Evolutionary conservation across 2,329 filamentous ascomycete species (phyloP).

Genomic region (Achaetomium macrosporum): DNA sequence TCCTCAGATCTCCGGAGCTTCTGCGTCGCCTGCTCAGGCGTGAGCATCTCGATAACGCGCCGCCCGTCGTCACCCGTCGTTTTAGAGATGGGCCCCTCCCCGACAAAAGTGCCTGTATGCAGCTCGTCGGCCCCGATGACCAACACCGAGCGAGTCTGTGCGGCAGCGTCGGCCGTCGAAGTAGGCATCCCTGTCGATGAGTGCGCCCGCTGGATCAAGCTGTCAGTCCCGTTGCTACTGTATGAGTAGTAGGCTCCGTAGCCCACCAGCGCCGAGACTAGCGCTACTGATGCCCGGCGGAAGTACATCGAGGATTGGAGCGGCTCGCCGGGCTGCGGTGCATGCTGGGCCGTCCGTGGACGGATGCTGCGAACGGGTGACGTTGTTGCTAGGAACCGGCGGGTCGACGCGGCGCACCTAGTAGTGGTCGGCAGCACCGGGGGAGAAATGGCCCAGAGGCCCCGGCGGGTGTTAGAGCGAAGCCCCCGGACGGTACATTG

Average conservation of each 20-base stretch:
- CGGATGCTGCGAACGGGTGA: conserved; percentile 30
- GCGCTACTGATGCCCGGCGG: conserved; percentile 59
- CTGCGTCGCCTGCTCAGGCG: conserved; percentile 84
- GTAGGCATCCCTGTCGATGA: conserved; percentile 31
- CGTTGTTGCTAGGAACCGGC: conserved; percentile 22
- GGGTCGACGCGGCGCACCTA: conserved; percentile 19
- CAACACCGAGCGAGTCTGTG: conserved; percentile 61
- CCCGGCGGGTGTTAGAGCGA: conserved; percentile 42
- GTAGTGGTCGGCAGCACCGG: conserved; percentile 22
- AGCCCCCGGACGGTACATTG: conserved; percentile 58
- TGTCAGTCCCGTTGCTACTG: conserved; percentile 38
- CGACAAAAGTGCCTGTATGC: conserved; percentile 79
- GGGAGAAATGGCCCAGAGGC: conserved; percentile 37
- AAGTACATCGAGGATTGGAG: conserved; percentile 70
- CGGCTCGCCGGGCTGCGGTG: conserved; percentile 33
- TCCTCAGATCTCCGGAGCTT: conserved; percentile 86
- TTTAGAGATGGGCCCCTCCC: conserved; percentile 83
- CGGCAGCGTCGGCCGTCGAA: conserved; percentile 37
- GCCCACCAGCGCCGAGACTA: conserved; percentile 66
- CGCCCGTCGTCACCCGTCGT: conserved; percentile 76
- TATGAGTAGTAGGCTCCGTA: conserved; percentile 74
- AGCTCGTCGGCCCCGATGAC: conserved; percentile 88
- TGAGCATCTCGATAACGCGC: conserved; percentile 92
- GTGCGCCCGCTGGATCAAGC: conserved; percentile 36
- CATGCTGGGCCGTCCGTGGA: conserved; percentile 30